Base-by-base conservation (phyloP, 2,329 filamentous ascomycete species). In the Phyllosticta ampelicida region DNA sequence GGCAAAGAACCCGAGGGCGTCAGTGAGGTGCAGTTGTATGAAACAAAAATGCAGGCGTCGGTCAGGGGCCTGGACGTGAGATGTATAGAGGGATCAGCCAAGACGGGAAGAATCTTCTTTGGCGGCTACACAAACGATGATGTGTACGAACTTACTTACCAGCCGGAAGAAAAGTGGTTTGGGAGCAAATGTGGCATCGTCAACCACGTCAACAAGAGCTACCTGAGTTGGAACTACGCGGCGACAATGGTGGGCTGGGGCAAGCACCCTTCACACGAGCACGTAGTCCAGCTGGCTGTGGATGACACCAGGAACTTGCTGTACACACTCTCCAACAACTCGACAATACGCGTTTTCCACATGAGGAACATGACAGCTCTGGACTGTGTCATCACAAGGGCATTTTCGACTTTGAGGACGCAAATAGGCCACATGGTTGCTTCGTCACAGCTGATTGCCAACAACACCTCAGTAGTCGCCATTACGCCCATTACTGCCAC, bases 151-250 rank as follows among this genome's bases (percentile, higher is more conserved):
- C 81, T 99, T 56, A 91, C 87, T 64, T 99, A 99, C 70, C 92
- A 97, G 73, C 90, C 96, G 67, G 90, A 97, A 71, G 94, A 99
- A 73, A 87, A 88, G 65, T 99, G 94, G 94, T 99, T 99, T 69
- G 86, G 88, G 56, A 90, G 85, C 71, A 83, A 87, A 63, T 95
- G 89, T 69, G 85, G 86, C 61, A 96, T 91, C 73, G 85, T 92
- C 62, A 95, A 95, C 69, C 94, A 96, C 70, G 92, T 71, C 86
- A 53, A 86, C 82, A 69, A 84, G 82, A 3, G 85, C 86, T 44
- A 56, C 18, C 21, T 59, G n/a, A 44, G 36, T 18, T 44, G 36
- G 36, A 59, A 59, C 53, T 59, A 59, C 21, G 79, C 87, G 2
- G 76, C 89, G 2, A 36, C 53, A 16, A 28, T 60, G 54, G 56